These are phyloP conservation scores for Penicillium sumatraense DNA, from an alignment of 2,329 filamentous ascomycete species.

Conservation along the genomic window DNA sequence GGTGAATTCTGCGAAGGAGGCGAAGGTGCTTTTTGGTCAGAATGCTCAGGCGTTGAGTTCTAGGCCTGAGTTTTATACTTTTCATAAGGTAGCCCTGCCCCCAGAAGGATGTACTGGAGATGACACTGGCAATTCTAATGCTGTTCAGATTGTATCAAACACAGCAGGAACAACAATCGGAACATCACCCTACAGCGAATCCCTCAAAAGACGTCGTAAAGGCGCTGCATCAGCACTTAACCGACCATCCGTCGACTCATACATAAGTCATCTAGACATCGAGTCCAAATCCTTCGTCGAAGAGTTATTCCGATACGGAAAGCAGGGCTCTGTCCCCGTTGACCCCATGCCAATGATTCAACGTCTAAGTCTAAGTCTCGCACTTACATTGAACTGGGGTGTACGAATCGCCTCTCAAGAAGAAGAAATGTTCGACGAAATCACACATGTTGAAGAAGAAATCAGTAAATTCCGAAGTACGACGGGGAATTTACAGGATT, in stretches of 20 bases:
- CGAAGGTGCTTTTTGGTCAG: slow-evolving; percentile 56
- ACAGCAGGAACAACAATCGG: slow-evolving; percentile 71
- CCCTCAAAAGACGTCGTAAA: slow-evolving; percentile 66
- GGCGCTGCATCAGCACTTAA: slow-evolving; percentile 69
- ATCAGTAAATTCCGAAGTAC: slow-evolving; percentile 76
- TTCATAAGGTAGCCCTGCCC: slow-evolving; percentile 66
- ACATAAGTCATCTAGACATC: slow-evolving; percentile 65
- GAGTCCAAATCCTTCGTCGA: slow-evolving; percentile 67
- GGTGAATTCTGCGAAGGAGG: slow-evolving; percentile 59
- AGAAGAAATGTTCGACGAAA: slow-evolving; percentile 70
- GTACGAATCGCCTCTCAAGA: slow-evolving; percentile 63
- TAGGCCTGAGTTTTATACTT: slow-evolving; percentile 62
- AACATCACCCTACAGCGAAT: slow-evolving; percentile 69
- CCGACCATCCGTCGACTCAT: slow-evolving; percentile 66
- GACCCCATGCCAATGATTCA: slow-evolving; percentile 73
- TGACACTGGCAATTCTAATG: too few species aligned
- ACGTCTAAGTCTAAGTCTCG: slow-evolving; percentile 64
- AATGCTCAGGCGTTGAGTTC: slow-evolving; percentile 61
- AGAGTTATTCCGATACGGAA: slow-evolving; percentile 64
- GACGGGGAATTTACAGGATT: slow-evolving; percentile 80
- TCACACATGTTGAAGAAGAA: slow-evolving; percentile 73
- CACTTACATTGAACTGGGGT: slow-evolving; percentile 70
- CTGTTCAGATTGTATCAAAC: slow-evolving; percentile 67
- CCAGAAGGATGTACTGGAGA: too few species aligned
- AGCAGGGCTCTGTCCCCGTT: slow-evolving; percentile 58